phyloP scores from a whole-genome alignment of 805 yeast genomes.

The Candida sakaeoensis region DNA sequence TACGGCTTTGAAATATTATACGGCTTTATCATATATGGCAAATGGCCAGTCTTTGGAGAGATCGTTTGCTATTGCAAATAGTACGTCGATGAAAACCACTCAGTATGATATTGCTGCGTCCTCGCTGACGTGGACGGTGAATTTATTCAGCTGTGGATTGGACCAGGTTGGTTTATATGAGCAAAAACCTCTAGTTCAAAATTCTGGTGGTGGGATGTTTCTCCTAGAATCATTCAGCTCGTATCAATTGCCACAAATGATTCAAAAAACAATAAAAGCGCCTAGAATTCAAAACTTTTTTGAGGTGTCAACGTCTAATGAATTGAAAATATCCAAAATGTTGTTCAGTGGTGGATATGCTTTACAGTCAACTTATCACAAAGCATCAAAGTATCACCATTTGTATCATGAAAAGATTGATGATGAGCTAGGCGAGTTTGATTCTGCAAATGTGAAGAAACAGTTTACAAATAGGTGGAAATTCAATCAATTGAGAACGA shows the following conservation, averaged over 20 bases:
- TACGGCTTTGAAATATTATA: conserved; percentile 26
- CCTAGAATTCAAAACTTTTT: conserved; percentile 11
- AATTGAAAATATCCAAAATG: conserved; percentile 29
- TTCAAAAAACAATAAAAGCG: conserved; percentile 11
- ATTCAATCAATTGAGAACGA: conserved; percentile 19
- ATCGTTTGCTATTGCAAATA: conserved; percentile 13
- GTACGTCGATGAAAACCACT: conserved; percentile 20
- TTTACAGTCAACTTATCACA: conserved; percentile 30
- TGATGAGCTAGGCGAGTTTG: conserved; percentile 29
- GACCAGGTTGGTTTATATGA: conserved; percentile 44
- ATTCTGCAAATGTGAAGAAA: conserved; percentile 26
- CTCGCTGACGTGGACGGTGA: conserved; percentile 25
- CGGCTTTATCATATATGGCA: conserved; percentile 24
- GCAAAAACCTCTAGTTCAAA: conserved; percentile 31
- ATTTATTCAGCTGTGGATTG: conserved; percentile 33
- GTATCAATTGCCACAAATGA: conserved; percentile 17
- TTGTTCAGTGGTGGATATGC: conserved; percentile 28
- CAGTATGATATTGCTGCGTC: conserved; percentile 16
- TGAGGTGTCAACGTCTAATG: conserved; percentile 28
- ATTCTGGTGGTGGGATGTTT: conserved; percentile 31
- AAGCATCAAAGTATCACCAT: conserved; percentile 13
- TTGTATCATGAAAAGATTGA: conserved; percentile 29
- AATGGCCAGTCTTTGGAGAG: conserved; percentile 23
- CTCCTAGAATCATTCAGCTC: conserved; percentile 28
- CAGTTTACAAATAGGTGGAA: conserved; percentile 39